Percentiles rank a stretch among this genome's conserved stretches.
These are phyloP conservation scores for Paraconiothyrium brasiliense DNA, from an alignment of 2,329 filamentous ascomycete genomes.

Conservation along the genomic window DNA sequence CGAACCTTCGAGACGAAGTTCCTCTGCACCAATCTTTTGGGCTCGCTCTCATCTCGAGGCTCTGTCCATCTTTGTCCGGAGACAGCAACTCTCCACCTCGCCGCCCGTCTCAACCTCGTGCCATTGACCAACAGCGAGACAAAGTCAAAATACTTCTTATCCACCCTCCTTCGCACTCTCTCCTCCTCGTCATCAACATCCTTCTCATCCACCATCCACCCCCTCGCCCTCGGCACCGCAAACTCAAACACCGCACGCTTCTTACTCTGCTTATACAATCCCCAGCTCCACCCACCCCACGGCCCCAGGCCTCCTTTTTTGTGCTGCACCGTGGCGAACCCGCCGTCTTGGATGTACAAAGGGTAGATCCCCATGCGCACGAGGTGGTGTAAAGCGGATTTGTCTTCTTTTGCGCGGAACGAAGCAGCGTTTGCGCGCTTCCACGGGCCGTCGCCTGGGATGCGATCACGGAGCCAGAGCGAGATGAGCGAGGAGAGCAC, in stretches of 20 bases:
- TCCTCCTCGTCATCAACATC: background rate
- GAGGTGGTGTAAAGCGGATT: conserved; percentile 17
- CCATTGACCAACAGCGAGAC: background rate
- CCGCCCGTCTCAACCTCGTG: background rate
- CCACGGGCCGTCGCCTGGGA: conserved; percentile 8
- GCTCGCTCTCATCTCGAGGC: background rate
- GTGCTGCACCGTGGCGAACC: conserved; percentile 5
- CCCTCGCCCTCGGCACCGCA: conserved; percentile 21
- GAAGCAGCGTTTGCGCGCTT: background rate
- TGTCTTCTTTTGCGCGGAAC: conserved; percentile 10
- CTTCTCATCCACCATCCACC: background rate
- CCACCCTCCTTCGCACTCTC: background rate
- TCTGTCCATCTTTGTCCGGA: conserved; percentile 1
- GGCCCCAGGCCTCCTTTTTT: background rate
- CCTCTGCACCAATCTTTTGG: background rate
- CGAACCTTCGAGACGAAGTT: background rate
- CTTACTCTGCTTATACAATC: conserved; percentile 23
- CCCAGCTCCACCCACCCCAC: background rate
- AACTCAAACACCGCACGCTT: conserved; percentile 30
- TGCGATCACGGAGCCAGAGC: background rate
- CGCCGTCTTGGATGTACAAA: conserved; percentile 26
- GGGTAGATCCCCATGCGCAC: conserved; percentile 27
- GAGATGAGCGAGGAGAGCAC: conserved; percentile 1
- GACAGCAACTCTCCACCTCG: background rate
- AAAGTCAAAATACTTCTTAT: background rate